Evolutionary conservation across 164 flowering plant genomes (phyloP).

Genomic region (Hamamelis virginiana): DNA sequence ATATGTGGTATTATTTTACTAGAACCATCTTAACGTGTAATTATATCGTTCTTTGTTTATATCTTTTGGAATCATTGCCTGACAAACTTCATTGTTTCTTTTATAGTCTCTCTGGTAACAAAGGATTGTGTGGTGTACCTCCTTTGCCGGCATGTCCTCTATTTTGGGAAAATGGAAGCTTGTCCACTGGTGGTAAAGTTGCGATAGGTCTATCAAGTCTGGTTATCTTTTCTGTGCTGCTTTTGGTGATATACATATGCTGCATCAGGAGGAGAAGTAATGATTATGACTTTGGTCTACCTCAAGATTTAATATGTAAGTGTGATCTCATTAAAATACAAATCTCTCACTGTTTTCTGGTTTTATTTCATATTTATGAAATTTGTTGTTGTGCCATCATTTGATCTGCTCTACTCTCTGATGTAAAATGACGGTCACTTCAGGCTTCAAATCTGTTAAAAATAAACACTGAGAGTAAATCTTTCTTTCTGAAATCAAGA

Average conservation of each 20-base stretch:
- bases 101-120: slow-evolving; percentile 79
- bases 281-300: slow-evolving; percentile 91
- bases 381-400: not conserved
- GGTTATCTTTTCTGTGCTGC: slow-evolving; percentile 42
- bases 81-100: slow-evolving; percentile 1
- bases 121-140: slow-evolving; percentile 90
- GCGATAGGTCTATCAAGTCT: slow-evolving; percentile 64
- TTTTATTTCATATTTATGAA: not conserved
- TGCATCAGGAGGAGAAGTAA: slow-evolving; percentile 64
- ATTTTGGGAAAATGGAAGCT: slow-evolving; percentile 70
- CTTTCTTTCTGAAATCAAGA: no score
- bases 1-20: not conserved
- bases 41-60: not conserved
- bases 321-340: slow-evolving; percentile 13
- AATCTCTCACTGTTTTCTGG: not conserved
- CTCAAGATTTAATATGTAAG: slow-evolving; percentile 94
- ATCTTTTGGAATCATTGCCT: not conserved
- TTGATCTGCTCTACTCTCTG: not conserved
- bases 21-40: not conserved
- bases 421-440: not conserved
- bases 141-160: slow-evolving; percentile 79
- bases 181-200: slow-evolving; percentile 81
- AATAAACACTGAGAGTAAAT: not conserved
- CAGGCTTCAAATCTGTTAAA: not conserved
- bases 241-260: slow-evolving; percentile 50